A percentile compares a stretch with the other conserved stretches of the same genome.
These are phyloP conservation scores for Xylaria sp. DNA, from an alignment of 2,329 filamentous ascomycete species.

Conservation along the genomic window DNA sequence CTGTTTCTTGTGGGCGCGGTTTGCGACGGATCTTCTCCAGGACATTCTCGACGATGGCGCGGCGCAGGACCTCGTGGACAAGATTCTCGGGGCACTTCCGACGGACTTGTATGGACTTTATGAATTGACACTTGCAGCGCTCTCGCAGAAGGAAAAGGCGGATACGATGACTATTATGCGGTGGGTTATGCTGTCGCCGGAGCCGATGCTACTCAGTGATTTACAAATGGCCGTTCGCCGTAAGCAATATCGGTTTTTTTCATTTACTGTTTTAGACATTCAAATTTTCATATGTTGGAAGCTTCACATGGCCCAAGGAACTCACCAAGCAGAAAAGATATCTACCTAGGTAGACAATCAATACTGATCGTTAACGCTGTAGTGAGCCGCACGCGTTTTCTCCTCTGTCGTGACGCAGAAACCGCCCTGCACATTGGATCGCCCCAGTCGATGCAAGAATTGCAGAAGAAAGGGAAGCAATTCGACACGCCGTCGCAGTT, in stretches of 20 bases:
- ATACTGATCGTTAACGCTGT: not conserved
- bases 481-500: conserved; percentile 29
- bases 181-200: conserved; percentile 25
- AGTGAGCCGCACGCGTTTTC: conserved; percentile 14
- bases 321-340: not conserved
- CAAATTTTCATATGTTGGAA: not conserved
- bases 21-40: conserved; percentile 23
- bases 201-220: conserved; percentile 26
- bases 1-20: conserved; percentile 26
- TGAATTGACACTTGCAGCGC: conserved; percentile 12
- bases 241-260: not conserved
- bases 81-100: conserved; percentile 15
- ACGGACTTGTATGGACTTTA: conserved; percentile 19
- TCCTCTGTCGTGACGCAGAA: conserved; percentile 5
- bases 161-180: conserved; percentile 25
- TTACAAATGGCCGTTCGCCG: conserved; percentile 21
- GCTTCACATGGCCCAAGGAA: not conserved
- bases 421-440: conserved; percentile 19
- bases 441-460: conserved; percentile 25
- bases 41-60: conserved; percentile 8
- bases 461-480: conserved; percentile 26
- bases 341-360: not conserved
- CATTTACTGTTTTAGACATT: not conserved
- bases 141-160: conserved; percentile 18
- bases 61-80: conserved; percentile 5